These are phyloP conservation scores for Nasturtium officinale DNA, from an alignment of 345 rosid species.

Conservation along the genomic window DNA sequence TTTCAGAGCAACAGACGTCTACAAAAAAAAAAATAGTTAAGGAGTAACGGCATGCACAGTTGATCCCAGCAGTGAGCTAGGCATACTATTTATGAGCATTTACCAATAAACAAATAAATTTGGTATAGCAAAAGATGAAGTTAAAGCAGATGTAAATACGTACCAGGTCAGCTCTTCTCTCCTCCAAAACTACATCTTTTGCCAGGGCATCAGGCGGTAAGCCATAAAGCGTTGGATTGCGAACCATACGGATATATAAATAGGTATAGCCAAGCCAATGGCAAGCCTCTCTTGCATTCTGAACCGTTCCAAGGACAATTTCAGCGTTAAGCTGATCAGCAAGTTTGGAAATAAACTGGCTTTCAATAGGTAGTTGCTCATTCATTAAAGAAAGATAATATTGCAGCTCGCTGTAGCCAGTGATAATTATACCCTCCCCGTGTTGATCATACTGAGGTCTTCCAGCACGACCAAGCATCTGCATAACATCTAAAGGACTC, in stretches of 20 bases:
- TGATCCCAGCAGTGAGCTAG: not conserved
- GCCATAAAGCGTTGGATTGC: slow-evolving; percentile 89
- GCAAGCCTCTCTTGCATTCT: slow-evolving; percentile 97
- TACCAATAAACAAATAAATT: not conserved
- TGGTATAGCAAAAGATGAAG: slow-evolving; percentile 11
- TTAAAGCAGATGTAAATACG: slow-evolving; percentile 15
- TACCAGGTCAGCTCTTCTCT: slow-evolving; percentile 98
- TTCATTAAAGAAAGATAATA: slow-evolving; percentile 95
- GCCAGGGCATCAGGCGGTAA: slow-evolving; percentile 80
- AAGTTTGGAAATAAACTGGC: slow-evolving; percentile 88
- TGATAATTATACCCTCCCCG: slow-evolving; percentile 96
- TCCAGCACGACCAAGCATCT: slow-evolving; percentile 99
- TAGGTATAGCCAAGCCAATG: slow-evolving; percentile 95
- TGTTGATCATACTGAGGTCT: slow-evolving; percentile 91
- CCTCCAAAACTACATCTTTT: slow-evolving; percentile 72
- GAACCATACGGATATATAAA: slow-evolving; percentile 78
- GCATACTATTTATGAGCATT: slow-evolving; percentile 1
- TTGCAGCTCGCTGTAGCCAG: slow-evolving; percentile 87
- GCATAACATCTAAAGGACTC: slow-evolving; percentile 96
- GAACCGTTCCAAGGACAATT: slow-evolving; percentile 95
- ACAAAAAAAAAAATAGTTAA: too few species aligned
- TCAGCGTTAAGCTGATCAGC: slow-evolving; percentile 99
- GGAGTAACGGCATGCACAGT: not conserved
- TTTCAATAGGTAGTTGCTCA: slow-evolving; percentile 96
- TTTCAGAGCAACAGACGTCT: slow-evolving; percentile 8